phyloP scores from a whole-genome alignment of 345 rosid species.

The Lepidium aucheri region DNA sequence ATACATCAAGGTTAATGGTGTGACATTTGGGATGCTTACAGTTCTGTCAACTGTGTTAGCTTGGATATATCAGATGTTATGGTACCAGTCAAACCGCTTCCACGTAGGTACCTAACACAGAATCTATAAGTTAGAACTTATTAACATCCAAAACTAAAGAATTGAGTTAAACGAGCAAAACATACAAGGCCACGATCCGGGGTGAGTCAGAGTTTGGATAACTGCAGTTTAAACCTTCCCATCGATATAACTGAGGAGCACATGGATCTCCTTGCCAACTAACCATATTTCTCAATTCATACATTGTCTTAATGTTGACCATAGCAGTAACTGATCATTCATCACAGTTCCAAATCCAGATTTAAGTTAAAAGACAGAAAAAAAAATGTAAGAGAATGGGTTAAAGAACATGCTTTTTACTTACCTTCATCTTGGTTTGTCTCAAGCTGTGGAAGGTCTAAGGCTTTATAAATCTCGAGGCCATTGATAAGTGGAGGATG shows the following conservation, averaged over 20 bases:
- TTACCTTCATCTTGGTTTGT: constrained; percentile 30
- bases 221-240: constrained; percentile 43
- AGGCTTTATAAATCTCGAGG: constrained; percentile 26
- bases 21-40: constrained; percentile 30
- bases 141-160: background rate
- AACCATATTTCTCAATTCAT: constrained; percentile 14
- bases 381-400: background rate
- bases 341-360: background rate
- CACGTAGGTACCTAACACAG: constrained; percentile 27
- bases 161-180: background rate
- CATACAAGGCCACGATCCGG: constrained; percentile 43
- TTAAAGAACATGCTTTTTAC: background rate
- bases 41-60: constrained; percentile 22
- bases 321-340: constrained; percentile 34
- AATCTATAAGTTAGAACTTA: background rate
- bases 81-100: constrained; percentile 26
- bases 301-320: constrained; percentile 27
- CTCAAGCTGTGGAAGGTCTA: constrained; percentile 1
- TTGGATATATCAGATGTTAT: constrained; percentile 26
- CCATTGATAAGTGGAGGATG: constrained; percentile 36
- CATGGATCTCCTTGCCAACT: constrained; percentile 58
- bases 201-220: constrained; percentile 6
- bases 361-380: background rate
- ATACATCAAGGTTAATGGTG: no score
- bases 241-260: constrained; percentile 9